These are phyloP conservation scores for Rhododendron griersonianum DNA, from an alignment of 148 eudicot species.

Conservation along the genomic window DNA sequence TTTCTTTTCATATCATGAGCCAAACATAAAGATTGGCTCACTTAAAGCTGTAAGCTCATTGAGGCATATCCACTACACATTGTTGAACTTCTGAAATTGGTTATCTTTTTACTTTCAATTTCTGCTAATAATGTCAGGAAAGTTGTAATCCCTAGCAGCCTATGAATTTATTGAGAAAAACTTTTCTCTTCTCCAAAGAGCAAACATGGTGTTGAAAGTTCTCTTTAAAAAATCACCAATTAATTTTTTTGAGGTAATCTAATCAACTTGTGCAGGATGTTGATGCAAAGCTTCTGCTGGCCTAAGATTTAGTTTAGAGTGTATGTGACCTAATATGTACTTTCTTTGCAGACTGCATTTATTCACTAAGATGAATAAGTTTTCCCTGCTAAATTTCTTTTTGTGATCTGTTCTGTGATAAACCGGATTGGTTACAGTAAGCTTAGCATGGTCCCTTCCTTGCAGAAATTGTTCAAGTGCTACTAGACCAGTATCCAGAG, in stretches of 20 bases:
- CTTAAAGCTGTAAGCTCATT: not conserved
- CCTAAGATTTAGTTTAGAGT: not conserved
- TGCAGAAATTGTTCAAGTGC: constrained; percentile 72
- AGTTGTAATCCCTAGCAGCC: not conserved
- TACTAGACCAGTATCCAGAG: constrained; percentile 61
- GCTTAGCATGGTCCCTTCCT: not conserved
- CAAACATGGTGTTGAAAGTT: not conserved
- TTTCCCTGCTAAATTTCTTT: constrained; percentile 3
- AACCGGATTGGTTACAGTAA: not conserved
- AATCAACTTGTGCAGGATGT: not conserved
- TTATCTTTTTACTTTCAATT: not conserved
- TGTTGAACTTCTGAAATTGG: not conserved
- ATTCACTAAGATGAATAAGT: not conserved
- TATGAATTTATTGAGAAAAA: not conserved
- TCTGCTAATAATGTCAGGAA: not conserved
- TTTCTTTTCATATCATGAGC: not conserved
- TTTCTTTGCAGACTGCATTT: not conserved
- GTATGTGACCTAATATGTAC: not conserved
- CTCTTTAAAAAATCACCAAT: not conserved
- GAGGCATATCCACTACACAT: not conserved
- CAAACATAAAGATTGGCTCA: not conserved
- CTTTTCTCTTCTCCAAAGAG: not conserved
- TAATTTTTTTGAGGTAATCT: not conserved
- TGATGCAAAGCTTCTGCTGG: not conserved
- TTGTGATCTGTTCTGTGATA: not conserved